Evolutionary conservation across 257 asterid genomes (phyloP).

Genomic region (Fraxinus excelsior): DNA sequence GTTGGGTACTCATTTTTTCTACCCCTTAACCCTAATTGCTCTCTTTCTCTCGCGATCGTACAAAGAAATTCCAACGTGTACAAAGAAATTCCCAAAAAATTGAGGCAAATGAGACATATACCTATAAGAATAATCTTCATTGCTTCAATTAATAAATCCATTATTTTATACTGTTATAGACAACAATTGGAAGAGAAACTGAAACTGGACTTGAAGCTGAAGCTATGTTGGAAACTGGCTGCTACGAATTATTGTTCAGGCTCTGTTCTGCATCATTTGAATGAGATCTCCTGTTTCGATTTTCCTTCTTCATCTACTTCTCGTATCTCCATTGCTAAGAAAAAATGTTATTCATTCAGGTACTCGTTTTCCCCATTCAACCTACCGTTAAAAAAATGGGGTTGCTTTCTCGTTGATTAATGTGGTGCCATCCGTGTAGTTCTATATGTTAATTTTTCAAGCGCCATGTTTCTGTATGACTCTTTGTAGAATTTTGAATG

Average conservation of each 20-base stretch:
- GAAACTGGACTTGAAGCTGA: background rate
- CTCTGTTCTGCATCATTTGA: constrained; percentile 28
- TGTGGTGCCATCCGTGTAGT: constrained; percentile 12
- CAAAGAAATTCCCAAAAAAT: too few relatives aligned
- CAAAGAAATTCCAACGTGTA: too few relatives aligned
- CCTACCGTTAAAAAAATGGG: background rate
- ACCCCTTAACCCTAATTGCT: too few relatives aligned
- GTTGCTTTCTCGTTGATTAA: background rate
- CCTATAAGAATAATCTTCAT: too few relatives aligned
- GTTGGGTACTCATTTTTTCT: too few relatives aligned
- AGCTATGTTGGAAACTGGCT: background rate
- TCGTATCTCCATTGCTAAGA: constrained; percentile 23
- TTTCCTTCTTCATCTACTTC: constrained; percentile 28
- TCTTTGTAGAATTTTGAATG: background rate
- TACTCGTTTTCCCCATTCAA: background rate
- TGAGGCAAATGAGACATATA: too few relatives aligned
- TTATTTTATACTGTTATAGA: background rate
- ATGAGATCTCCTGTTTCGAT: constrained; percentile 29
- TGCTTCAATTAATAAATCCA: too few relatives aligned
- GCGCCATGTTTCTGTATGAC: constrained; percentile 2
- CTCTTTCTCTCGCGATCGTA: too few relatives aligned
- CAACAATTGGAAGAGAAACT: background rate
- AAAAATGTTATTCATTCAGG: constrained; percentile 47
- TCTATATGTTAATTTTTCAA: background rate
- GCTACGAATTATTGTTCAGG: constrained; percentile 28